A percentile compares a stretch with the other conserved stretches of the same genome.
phyloP scores from a whole-genome alignment of 495 filamentous ascomycete genomes.

The Cladorrhinum samala region DNA sequence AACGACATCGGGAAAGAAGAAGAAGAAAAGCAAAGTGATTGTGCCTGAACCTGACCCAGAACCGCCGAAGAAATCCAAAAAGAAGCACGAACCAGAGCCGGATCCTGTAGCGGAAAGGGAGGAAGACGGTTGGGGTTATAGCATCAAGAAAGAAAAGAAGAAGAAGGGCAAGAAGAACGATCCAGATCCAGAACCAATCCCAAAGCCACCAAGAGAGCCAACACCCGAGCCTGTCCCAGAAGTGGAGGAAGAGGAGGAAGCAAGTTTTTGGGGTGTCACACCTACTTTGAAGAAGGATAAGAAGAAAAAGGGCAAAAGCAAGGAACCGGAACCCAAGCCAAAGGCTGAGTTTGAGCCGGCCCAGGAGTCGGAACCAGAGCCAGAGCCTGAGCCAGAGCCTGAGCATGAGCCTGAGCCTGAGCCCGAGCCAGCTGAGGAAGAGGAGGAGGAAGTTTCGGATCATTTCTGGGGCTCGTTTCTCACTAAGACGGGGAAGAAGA shows the following conservation, averaged over 20 bases:
- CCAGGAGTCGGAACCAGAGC: conserved; percentile 5
- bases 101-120: conserved; percentile 1
- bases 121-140: conserved; percentile 11
- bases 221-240: conserved; percentile 5
- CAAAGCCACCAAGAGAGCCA: conserved; percentile 4
- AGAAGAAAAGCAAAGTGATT: conserved; percentile 18
- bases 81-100: conserved; percentile 27
- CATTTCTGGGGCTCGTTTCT: neutral
- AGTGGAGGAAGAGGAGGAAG: conserved; percentile 9
- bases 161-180: conserved; percentile 19
- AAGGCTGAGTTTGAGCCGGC: too few species aligned
- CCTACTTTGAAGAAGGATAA: conserved; percentile 27
- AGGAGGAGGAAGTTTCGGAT: conserved; percentile 1
- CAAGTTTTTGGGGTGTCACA: conserved; percentile 14
- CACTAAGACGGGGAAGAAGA: neutral
- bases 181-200: conserved; percentile 12
- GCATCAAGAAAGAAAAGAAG: conserved; percentile 19
- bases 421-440: conserved; percentile 15
- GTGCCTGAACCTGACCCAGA: conserved; percentile 9
- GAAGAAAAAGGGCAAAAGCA: conserved; percentile 26
- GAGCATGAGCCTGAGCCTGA: conserved; percentile 17
- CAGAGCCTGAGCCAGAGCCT: conserved; percentile 12
- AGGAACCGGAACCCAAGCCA: conserved; percentile 13
- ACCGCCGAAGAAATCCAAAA: conserved; percentile 14
- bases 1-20: conserved; percentile 16